Conservation (phyloP, 2,329 filamentous ascomycete species). For the Arachnomyces sp. region DNA sequence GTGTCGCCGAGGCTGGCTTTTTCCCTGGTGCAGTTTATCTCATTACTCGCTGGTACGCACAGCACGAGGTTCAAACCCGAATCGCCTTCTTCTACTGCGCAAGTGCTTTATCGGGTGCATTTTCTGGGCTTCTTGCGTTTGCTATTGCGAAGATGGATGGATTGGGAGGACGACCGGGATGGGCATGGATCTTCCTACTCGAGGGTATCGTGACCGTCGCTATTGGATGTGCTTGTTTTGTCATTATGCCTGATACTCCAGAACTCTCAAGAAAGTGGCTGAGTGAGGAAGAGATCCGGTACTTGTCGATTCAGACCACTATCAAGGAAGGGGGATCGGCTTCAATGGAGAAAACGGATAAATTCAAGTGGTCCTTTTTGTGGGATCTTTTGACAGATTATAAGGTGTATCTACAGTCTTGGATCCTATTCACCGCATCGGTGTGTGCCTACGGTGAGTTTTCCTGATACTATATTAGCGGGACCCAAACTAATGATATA, state of each 20-base stretch:
- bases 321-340: conserved; percentile 12
- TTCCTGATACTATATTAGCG: conserved; percentile 3
- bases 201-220: conserved; percentile 44
- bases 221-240: conserved; percentile 45
- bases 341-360: conserved; percentile 17
- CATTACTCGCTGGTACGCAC: conserved; percentile 21
- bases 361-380: conserved; percentile 35
- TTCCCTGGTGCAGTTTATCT: conserved; percentile 22
- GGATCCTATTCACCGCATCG: conserved; percentile 16
- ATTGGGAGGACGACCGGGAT: conserved; percentile 33
- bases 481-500: conserved; percentile 7
- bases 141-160: conserved; percentile 41
- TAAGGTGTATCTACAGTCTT: conserved; percentile 35
- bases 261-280: conserved; percentile 29
- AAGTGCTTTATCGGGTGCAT: conserved; percentile 32
- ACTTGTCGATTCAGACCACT: conserved; percentile 16
- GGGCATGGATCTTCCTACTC: conserved; percentile 46
- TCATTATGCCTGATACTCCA: conserved; percentile 61
- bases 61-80: conserved; percentile 21
- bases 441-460: conserved; percentile 17
- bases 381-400: conserved; percentile 41
- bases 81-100: conserved; percentile 24
- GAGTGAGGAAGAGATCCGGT: conserved; percentile 33
- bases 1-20: conserved; percentile 51
- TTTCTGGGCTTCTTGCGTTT: conserved; percentile 44